Conservation (phyloP, 169 alveolate genomes). For the Fabrea salina region DNA sequence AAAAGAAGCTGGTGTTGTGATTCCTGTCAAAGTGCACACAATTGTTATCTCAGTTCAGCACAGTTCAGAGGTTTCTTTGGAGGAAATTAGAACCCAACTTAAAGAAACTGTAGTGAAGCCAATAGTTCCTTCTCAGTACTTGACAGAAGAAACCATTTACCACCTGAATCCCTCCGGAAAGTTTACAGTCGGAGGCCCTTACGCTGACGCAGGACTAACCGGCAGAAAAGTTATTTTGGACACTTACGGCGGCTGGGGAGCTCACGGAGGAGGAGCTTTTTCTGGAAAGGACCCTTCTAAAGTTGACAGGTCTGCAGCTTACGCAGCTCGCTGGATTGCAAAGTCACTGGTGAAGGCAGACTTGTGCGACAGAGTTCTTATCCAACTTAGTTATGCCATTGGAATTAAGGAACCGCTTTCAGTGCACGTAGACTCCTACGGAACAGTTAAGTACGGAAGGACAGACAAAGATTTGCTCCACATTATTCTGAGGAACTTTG, state of each 20-base stretch:
- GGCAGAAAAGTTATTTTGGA: slow-evolving; percentile 99
- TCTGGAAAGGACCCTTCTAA: slow-evolving; percentile 99
- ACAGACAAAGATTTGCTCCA: slow-evolving; percentile 89
- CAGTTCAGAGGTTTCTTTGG: slow-evolving; percentile 66
- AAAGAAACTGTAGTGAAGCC: slow-evolving; percentile 91
- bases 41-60: slow-evolving; percentile 76
- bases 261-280: slow-evolving; percentile 99
- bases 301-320: slow-evolving; percentile 99
- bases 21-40: slow-evolving; percentile 71
- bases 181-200: slow-evolving; percentile 99
- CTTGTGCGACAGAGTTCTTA: slow-evolving; percentile 93
- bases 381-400: slow-evolving; percentile 97
- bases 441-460: slow-evolving; percentile 88
- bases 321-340: slow-evolving; percentile 98
- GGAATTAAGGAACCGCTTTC: slow-evolving; percentile 97
- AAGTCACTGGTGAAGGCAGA: slow-evolving; percentile 95
- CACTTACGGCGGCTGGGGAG: slow-evolving; percentile 99
- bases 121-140: slow-evolving; percentile 90
- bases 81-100: slow-evolving; percentile 80
- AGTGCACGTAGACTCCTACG: slow-evolving; percentile 93
- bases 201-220: slow-evolving; percentile 99
- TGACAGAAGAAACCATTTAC: slow-evolving; percentile 92
- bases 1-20: slow-evolving; percentile 57
- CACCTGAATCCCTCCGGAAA: slow-evolving; percentile 96
- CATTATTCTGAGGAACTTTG: slow-evolving; percentile 91